Percentiles rank a stretch among this genome's conserved stretches.
These are phyloP conservation scores for Trypanosoma congolense DNA, from an alignment of 208 protist genomes.

Conservation along the genomic window DNA sequence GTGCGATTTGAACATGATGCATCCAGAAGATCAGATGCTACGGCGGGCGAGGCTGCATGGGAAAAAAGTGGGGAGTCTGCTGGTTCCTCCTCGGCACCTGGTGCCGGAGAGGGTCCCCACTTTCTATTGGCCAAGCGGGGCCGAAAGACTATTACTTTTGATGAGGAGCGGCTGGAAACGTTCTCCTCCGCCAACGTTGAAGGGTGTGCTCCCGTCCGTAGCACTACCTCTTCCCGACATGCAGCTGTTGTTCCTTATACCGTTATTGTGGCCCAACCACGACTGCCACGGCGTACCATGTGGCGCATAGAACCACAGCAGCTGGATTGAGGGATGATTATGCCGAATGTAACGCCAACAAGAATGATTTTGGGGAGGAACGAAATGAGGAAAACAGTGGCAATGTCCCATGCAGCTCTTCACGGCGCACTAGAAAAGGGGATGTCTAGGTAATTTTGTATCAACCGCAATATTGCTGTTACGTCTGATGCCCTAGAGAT, in stretches of 20 bases:
- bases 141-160: slow-evolving; percentile 22
- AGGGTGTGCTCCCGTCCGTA: no score
- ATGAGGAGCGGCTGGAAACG: slow-evolving; percentile 14
- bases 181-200: background rate
- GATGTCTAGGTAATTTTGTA: no score
- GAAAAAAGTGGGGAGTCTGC: no score
- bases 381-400: no score
- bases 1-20: slow-evolving; percentile 8
- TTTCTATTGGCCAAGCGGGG: background rate
- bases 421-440: no score
- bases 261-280: background rate
- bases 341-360: no score
- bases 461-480: no score
- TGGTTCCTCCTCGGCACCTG: no score
- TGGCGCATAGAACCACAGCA: slow-evolving; percentile 11
- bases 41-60: no score
- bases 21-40: background rate
- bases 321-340: slow-evolving; percentile 2
- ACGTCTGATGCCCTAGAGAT: no score
- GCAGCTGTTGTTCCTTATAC: background rate
- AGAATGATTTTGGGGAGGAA: no score
- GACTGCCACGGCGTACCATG: slow-evolving; percentile 14
- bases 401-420: no score
- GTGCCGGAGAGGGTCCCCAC: background rate
- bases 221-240: background rate